Evolutionary conservation across 2,329 filamentous ascomycete genomes (phyloP), one percentile per base, ranked within the genome.

Genomic region (Apiospora saccharicola): DNA sequence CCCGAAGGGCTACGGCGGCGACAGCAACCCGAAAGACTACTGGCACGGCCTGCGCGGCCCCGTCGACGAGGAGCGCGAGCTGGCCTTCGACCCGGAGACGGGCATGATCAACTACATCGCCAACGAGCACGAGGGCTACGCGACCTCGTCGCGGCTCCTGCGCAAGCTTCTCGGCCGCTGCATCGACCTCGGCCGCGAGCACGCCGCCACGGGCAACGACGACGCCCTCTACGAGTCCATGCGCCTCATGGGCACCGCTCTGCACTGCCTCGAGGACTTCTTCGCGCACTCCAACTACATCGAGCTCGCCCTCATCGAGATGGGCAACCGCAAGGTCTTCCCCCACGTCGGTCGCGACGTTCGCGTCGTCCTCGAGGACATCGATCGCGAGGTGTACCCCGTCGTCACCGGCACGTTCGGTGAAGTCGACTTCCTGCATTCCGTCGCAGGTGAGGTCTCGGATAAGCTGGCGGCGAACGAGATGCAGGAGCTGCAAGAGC

Each of bases 51-150:
- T 98, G 70, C 92, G 95, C 79, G 94, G 91, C 1, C 94, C 94
- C 0, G 86, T 98, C 68, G 89, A 98, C 75, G 94, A 97, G 84
- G 80, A 86, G 37, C 88, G 90, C 70, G 95, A 98, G 84, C 87
- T 98, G 47, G 90, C 88, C 67, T 89, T 98, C 77, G 94, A 98
- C 77, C 88, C 89, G 2, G 85, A 90, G 71, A 92, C 92, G 8
- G 93, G 93, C 77, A 87, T 97, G 84, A 98, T 98, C 85, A 96
- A 95, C 81, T 98, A 98, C 83, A 98, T 98, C 82, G 94, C 95
- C 51, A 95, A 95, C 74, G 95, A 98, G 81, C 85, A 89, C 68
- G 84, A 88, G 72, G 53, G 16, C 67, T 96, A 97, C 80, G 93
- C 93, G 83, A 97, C 93, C 67, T 97, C 94, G 68, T 93, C 95